Evolutionary conservation across 2,329 filamentous ascomycete species (phyloP), one percentile per base, ranked within the genome.

Genomic region (Fusarium sp.): DNA sequence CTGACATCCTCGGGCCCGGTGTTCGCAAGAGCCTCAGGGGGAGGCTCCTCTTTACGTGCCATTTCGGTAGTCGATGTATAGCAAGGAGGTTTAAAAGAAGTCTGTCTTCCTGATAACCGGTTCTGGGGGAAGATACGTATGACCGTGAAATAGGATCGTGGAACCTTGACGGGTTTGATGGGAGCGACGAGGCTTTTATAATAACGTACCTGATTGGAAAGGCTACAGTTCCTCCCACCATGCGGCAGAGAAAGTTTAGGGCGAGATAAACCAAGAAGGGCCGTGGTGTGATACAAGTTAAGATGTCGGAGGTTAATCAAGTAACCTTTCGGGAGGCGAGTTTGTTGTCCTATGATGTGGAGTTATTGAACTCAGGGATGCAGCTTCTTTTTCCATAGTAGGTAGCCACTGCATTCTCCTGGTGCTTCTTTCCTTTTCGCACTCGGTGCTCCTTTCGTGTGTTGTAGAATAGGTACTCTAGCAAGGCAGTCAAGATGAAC

Each of bases 321-420:
- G 28, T 42, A 55, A 49, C 36, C 17, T 46, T 59, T 31, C 11
- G 40, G 22, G 13, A 14, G 40, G 45, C 24, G 34, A 59, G 39
- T 46, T 40, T 46, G 40, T 34, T 28, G n/a, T 42, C 40, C 24
- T 22, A 22, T 39, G 17, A 21, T 34, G 31, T n/a, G n/a, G 26
- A 43, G 43, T 28, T 4, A 11, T 4, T 24, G 28, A 39, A 39
- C 38, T 19, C 36, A 43, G 36, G 28, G 31, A 17, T 14, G 33
- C 10, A 42, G 40, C 19, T 53, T 40, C 40, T 46, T 26, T 10
- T 14, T 3, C 24, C 28, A 31, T 31, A 1, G 10, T 31, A 31
- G 28, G 10, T 31, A 31, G 28, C 28, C 28, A 31, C 28, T 31
- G 28, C 28, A 5, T 4, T 31, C 28, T 10, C 28, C 28, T 10